Evolutionary conservation across 768 basidiomycete genomes (phyloP), one percentile per base, ranked within the genome.

Genomic region (Trametes cinnabarina): DNA sequence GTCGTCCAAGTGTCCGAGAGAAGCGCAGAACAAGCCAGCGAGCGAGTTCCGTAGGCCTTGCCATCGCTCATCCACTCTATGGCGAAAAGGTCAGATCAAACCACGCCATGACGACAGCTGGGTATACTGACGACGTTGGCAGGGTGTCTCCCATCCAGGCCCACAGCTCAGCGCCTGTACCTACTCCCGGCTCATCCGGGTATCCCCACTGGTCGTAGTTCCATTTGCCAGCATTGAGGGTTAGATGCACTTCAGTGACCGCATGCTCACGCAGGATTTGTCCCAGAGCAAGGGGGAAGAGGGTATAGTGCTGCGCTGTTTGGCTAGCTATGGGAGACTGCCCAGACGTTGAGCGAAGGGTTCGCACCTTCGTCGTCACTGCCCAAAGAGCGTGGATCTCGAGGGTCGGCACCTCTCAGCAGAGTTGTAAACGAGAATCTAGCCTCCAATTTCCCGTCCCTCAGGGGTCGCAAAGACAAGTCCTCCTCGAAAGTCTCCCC

Each of bases 1-100:
- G 48, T 87, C 82, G 67, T 92, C 86, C 30, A 92, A 72, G 43
- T 85, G 82, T 14, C 88, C 91, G 0, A 98, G 79, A 3, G 93
- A 94, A 10, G 96, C 93, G 65, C 97, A 98, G 74, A 99, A 98
- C 4, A 98, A 76, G 19, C 97, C 97, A 0, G 94, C 88, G 2
- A 98, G 79, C 7, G 92, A 88, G 66, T 96, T 95, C 22, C 93
- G 85, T 4, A 97, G 80, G 8, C 87, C 88, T 58, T 80, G 79
- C 94, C 95, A 98, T 25, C 90, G 83, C 44, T 81, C 77, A 60
- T 92, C 88, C 28, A 88, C 74, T 20, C 90, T 93, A 65, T 26
- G 15, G 11, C 12, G n/a, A 4, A 4, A 39, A 22, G 7, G 26
- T 37, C 22, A 19, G 10, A 52, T 11, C 7, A 49, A 10, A 32